These are phyloP conservation scores for Otatea glauca DNA, from an alignment of 176 grass and related monocot genomes.

Conservation along the genomic window DNA sequence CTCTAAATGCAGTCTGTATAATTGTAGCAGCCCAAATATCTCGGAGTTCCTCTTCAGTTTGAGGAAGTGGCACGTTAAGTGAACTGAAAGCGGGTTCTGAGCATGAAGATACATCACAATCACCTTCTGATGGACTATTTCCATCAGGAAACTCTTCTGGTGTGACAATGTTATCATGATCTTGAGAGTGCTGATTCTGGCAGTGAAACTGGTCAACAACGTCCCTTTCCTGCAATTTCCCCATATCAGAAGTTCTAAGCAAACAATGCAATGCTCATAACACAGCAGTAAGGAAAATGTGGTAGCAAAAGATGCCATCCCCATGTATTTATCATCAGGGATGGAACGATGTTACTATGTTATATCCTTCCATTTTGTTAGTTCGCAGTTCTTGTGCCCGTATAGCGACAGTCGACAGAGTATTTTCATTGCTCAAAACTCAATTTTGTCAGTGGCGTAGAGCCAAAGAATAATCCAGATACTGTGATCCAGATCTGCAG, in stretches of 20 bases:
- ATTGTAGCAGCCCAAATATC: slow-evolving; percentile 77
- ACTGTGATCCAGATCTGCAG: slow-evolving; percentile 32
- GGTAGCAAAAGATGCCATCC: neutral
- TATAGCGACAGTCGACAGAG: too few relatives aligned
- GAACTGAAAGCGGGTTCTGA: slow-evolving; percentile 43
- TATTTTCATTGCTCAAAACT: neutral
- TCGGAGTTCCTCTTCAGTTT: slow-evolving; percentile 55
- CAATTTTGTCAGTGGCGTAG: neutral
- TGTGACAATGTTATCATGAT: slow-evolving; percentile 26
- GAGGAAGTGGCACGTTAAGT: slow-evolving; percentile 39
- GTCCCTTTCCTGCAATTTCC: slow-evolving; percentile 51
- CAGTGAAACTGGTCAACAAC: slow-evolving; percentile 24
- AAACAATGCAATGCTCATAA: neutral
- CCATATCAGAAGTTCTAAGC: slow-evolving; percentile 25
- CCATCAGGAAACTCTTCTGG: slow-evolving; percentile 50
- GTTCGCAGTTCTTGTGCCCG: neutral
- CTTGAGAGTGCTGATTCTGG: slow-evolving; percentile 43
- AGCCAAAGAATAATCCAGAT: neutral
- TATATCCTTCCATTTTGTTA: neutral
- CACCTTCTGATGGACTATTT: slow-evolving; percentile 42
- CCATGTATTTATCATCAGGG: neutral
- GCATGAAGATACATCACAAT: slow-evolving; percentile 42
- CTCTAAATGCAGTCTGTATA: slow-evolving; percentile 90
- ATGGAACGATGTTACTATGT: neutral
- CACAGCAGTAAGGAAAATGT: neutral